phyloP scores from a whole-genome alignment of 78 protist genomes.

The Carpediemonas membranifera region DNA sequence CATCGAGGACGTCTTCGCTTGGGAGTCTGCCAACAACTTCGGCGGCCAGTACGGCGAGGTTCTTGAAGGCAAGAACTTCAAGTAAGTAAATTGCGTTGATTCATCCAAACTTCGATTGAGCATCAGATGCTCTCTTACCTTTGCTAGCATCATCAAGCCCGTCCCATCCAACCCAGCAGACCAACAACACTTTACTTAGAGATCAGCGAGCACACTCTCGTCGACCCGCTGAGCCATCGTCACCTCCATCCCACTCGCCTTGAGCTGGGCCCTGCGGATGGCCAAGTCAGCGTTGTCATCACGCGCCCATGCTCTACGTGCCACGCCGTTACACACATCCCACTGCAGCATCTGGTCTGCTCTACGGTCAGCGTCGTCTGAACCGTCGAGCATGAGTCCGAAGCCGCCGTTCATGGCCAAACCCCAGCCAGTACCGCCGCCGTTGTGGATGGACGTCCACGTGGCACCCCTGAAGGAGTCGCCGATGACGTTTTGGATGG shows the following conservation, averaged over 20 bases:
- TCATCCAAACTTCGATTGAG: no score
- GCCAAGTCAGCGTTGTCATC: slow-evolving; percentile 29
- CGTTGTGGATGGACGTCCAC: slow-evolving; percentile 63
- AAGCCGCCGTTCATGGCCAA: slow-evolving; percentile 83
- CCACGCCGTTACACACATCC: slow-evolving; percentile 82
- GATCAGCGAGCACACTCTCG: neutral
- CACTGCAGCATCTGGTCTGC: slow-evolving; percentile 63
- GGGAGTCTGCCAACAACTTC: no score
- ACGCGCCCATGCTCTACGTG: slow-evolving; percentile 42
- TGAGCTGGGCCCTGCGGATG: slow-evolving; percentile 11
- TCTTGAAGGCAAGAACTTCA: no score
- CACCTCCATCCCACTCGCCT: no score
- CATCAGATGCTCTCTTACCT: no score
- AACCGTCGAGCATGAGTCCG: slow-evolving; percentile 77
- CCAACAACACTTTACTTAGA: no score
- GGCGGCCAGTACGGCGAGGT: no score
- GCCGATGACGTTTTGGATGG: slow-evolving; percentile 57
- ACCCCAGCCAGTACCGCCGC: neutral
- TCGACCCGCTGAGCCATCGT: neutral
- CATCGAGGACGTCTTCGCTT: no score
- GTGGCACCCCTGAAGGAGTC: slow-evolving; percentile 70
- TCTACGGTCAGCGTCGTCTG: slow-evolving; percentile 35
- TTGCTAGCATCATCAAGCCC: no score
- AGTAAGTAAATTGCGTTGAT: no score
- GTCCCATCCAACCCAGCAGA: no score